These are phyloP conservation scores for Hanseniaspora lindneri DNA, from an alignment of 805 yeast species.

Conservation along the genomic window DNA sequence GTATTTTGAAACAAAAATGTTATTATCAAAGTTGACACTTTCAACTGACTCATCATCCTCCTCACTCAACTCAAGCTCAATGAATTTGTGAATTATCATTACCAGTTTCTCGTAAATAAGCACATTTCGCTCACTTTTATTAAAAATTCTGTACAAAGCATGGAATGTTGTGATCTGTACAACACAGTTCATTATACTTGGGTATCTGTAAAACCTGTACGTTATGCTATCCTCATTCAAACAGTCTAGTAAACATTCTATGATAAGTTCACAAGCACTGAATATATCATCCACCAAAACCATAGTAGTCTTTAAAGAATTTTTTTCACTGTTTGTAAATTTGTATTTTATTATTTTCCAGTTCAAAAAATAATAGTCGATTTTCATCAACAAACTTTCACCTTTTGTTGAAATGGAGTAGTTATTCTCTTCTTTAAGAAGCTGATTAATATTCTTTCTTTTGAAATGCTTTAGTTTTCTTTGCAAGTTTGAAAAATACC, in stretches of 20 bases:
- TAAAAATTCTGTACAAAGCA: slow-evolving; percentile 22
- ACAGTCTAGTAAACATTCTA: slow-evolving; percentile 3
- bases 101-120: slow-evolving; percentile 20
- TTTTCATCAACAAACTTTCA: not conserved
- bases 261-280: not conserved
- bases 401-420: slow-evolving; percentile 1
- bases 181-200: slow-evolving; percentile 21
- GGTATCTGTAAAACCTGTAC: slow-evolving; percentile 21
- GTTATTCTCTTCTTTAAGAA: not conserved
- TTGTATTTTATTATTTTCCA: slow-evolving; percentile 4
- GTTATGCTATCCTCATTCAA: slow-evolving; percentile 2
- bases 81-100: slow-evolving; percentile 17
- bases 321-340: slow-evolving; percentile 10
- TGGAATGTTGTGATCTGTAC: slow-evolving; percentile 23
- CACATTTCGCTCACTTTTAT: slow-evolving; percentile 18
- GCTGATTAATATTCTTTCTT: not conserved
- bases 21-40: slow-evolving; percentile 14
- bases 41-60: not conserved
- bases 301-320: not conserved
- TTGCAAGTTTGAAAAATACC: not conserved
- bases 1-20: not conserved
- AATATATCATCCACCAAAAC: slow-evolving; percentile 4
- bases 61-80: not conserved
- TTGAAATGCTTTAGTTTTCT: slow-evolving; percentile 4
- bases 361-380: slow-evolving; percentile 10